Evolutionary conservation across 495 filamentous ascomycete genomes (phyloP).

Genomic region (Delitschia confertaspora): DNA sequence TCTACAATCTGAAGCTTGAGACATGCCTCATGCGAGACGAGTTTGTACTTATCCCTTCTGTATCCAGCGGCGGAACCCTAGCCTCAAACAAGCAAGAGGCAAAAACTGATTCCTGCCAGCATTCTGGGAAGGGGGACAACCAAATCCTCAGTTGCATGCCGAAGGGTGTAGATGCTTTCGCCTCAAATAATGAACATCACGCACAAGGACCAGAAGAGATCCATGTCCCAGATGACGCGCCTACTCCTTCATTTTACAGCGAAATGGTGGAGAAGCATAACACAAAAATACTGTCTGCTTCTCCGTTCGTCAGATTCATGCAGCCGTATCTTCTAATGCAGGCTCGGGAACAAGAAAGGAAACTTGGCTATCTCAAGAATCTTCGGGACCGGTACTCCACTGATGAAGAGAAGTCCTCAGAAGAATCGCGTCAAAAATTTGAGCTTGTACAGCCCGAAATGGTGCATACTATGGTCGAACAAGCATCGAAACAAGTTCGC

Average conservation of each 20-base stretch:
- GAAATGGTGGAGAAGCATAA: slow-evolving; percentile 89
- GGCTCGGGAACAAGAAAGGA: slow-evolving; percentile 80
- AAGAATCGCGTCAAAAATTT: slow-evolving; percentile 58
- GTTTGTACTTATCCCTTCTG: slow-evolving; percentile 75
- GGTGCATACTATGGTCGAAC: slow-evolving; percentile 71
- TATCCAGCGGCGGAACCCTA: slow-evolving; percentile 37
- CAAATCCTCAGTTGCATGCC: neutral
- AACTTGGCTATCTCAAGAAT: slow-evolving; percentile 66
- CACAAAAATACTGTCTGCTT: slow-evolving; percentile 88
- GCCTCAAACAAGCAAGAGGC: slow-evolving; percentile 10
- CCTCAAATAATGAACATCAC: neutral
- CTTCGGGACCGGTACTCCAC: slow-evolving; percentile 65
- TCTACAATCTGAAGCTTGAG: slow-evolving; percentile 94
- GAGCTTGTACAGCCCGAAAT: slow-evolving; percentile 87
- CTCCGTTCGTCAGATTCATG: slow-evolving; percentile 90
- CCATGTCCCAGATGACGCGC: slow-evolving; percentile 72
- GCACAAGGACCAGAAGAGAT: slow-evolving; percentile 1
- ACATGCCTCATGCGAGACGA: slow-evolving; percentile 95
- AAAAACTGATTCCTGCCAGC: too few species aligned
- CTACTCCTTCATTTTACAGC: slow-evolving; percentile 85
- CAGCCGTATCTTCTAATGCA: slow-evolving; percentile 89
- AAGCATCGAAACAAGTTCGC: slow-evolving; percentile 72
- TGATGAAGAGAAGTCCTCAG: slow-evolving; percentile 26
- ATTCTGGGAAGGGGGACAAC: neutral
- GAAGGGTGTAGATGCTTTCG: neutral